A percentile compares a stretch with the other conserved stretches of the same genome.
These are phyloP conservation scores for Claviceps africana DNA, from an alignment of 2,329 filamentous ascomycete species.

Conservation along the genomic window DNA sequence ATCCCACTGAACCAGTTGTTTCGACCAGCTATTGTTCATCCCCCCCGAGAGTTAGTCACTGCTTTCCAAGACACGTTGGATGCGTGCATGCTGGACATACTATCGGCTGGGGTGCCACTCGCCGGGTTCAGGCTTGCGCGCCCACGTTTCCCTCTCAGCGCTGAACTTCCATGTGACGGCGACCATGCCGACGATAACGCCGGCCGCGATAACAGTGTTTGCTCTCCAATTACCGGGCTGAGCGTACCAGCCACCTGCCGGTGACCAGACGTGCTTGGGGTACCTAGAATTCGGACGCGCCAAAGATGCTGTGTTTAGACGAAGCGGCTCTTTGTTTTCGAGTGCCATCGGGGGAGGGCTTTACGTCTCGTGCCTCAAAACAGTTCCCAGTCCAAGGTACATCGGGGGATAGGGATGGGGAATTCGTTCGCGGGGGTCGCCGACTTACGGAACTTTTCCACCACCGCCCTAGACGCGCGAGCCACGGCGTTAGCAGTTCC, in stretches of 20 bases:
- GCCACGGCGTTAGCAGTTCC: background rate
- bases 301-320: background rate
- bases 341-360: slow-evolving; percentile 4
- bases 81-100: slow-evolving; percentile 34
- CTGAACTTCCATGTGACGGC: slow-evolving; percentile 58
- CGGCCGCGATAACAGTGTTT: slow-evolving; percentile 70
- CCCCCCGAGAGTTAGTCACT: background rate
- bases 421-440: background rate
- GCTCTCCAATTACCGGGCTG: slow-evolving; percentile 89
- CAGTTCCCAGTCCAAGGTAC: background rate
- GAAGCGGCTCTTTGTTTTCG: too few species aligned
- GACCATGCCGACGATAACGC: slow-evolving; percentile 52
- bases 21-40: slow-evolving; percentile 26
- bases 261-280: slow-evolving; percentile 99
- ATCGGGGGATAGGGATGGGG: too few species aligned
- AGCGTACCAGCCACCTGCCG: slow-evolving; percentile 91
- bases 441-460: slow-evolving; percentile 44
- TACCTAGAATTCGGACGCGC: slow-evolving; percentile 43
- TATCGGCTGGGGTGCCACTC: slow-evolving; percentile 75
- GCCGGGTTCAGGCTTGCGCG: slow-evolving; percentile 61
- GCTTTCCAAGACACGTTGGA: background rate
- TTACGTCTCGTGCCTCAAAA: slow-evolving; percentile 6
- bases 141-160: slow-evolving; percentile 57
- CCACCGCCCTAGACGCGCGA: slow-evolving; percentile 56
- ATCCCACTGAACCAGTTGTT: slow-evolving; percentile 30